These are phyloP conservation scores for Sphaerosporella brunnea DNA, from an alignment of 495 filamentous ascomycete species.

Conservation along the genomic window DNA sequence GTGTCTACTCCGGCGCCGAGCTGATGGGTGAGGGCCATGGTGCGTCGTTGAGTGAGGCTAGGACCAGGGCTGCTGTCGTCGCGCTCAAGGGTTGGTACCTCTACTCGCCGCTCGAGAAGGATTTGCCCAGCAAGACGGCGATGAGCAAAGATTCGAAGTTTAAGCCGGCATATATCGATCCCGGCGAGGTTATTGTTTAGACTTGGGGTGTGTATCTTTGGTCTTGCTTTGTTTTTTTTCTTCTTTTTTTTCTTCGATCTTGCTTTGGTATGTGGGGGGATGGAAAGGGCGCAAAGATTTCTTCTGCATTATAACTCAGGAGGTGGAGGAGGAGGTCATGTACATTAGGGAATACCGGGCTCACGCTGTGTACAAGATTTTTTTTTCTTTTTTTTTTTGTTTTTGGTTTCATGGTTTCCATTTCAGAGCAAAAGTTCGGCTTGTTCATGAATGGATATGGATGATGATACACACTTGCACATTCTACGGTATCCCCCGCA, in stretches of 20 bases:
- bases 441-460: no score
- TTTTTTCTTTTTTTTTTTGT: no score
- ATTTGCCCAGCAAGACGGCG: conserved; percentile 56
- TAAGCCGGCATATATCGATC: conserved; percentile 72
- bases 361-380: no score
- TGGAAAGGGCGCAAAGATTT: no score
- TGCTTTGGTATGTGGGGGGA: background rate
- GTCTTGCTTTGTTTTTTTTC: no score
- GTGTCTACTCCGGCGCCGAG: conserved; percentile 73
- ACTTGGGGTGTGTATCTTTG: background rate
- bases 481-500: no score
- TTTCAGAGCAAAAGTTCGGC: no score
- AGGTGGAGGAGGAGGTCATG: no score
- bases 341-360: background rate
- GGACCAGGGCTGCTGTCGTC: conserved; percentile 55
- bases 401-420: no score
- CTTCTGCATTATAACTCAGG: no score
- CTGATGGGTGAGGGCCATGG: conserved; percentile 77
- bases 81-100: conserved; percentile 90
- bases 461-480: no score
- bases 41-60: conserved; percentile 57
- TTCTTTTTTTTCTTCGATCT: no score
- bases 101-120: conserved; percentile 54
- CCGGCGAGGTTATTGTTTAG: conserved; percentile 72
- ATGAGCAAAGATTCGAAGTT: conserved; percentile 40